Percentiles rank a stretch among this genome's conserved stretches.
Evolutionary conservation across 78 protist species (phyloP).

Genomic region (Tieghemostelium lacteum): DNA sequence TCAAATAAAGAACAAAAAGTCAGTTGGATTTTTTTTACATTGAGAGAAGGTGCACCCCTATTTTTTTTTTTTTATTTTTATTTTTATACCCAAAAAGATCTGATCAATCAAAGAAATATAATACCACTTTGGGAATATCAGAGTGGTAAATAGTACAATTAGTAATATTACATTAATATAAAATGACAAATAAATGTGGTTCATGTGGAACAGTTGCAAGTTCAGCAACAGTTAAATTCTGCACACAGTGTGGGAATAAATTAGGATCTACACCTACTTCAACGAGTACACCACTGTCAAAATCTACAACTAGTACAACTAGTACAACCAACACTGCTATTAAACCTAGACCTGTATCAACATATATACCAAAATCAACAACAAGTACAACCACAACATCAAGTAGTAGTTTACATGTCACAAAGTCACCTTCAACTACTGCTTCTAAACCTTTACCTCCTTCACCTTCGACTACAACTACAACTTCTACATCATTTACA

Average conservation of each 20-base stretch:
- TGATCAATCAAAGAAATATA: no score
- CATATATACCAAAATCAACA: slow-evolving; percentile 14
- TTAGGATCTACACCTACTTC: slow-evolving; percentile 4
- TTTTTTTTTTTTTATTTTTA: no score
- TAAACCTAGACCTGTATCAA: neutral
- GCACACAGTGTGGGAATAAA: slow-evolving; percentile 48
- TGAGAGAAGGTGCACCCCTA: no score
- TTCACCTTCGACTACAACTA: slow-evolving; percentile 1
- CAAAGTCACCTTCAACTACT: neutral
- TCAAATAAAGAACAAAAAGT: no score
- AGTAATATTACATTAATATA: no score
- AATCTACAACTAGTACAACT: neutral
- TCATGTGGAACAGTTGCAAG: slow-evolving; percentile 24
- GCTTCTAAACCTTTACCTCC: neutral
- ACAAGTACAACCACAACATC: neutral
- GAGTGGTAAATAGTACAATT: no score
- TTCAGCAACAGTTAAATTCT: neutral
- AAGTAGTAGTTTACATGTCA: neutral
- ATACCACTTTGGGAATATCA: no score
- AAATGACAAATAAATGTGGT: slow-evolving; percentile 3
- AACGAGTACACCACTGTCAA: neutral
- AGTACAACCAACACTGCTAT: neutral
- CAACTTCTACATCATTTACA: neutral
- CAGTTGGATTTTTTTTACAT: no score
- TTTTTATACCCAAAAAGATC: no score